These are phyloP conservation scores for Stemphylium lycopersici DNA, from an alignment of 2,329 filamentous ascomycete genomes.

Conservation along the genomic window DNA sequence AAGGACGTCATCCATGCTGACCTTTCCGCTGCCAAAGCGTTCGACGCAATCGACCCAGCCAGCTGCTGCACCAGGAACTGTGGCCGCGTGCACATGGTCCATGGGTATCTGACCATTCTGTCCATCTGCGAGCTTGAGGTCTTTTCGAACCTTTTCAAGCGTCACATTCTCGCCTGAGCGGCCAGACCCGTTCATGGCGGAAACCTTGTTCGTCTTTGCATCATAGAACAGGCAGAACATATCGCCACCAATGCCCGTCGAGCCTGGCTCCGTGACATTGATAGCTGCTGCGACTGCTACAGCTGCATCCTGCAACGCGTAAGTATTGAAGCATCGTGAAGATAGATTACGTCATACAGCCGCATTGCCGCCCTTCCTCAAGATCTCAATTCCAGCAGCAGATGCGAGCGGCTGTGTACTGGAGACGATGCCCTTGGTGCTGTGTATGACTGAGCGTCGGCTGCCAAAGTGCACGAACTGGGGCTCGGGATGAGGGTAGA, in stretches of 20 bases:
- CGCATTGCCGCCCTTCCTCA: slow-evolving; percentile 90
- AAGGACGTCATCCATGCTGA: slow-evolving; percentile 78
- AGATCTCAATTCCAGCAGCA: slow-evolving; percentile 81
- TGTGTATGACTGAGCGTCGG: slow-evolving; percentile 89
- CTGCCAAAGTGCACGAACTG: slow-evolving; percentile 73
- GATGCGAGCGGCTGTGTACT: slow-evolving; percentile 89
- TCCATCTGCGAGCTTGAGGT: slow-evolving; percentile 69
- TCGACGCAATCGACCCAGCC: slow-evolving; percentile 92
- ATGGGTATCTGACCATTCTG: slow-evolving; percentile 70
- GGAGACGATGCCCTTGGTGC: slow-evolving; percentile 87
- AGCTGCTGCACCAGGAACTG: slow-evolving; percentile 86
- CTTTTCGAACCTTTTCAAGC: slow-evolving; percentile 71
- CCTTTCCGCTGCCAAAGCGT: slow-evolving; percentile 85
- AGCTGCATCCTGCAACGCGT: slow-evolving; percentile 76
- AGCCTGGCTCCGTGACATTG: slow-evolving; percentile 91
- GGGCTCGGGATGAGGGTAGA: slow-evolving; percentile 58
- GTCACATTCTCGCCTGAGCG: slow-evolving; percentile 73
- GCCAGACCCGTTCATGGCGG: slow-evolving; percentile 92
- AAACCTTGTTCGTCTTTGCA: slow-evolving; percentile 79
- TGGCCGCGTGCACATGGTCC: slow-evolving; percentile 78
- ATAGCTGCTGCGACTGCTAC: slow-evolving; percentile 91
- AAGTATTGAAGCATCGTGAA: not conserved
- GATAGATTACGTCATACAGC: slow-evolving; percentile 66
- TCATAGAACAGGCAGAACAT: slow-evolving; percentile 96
- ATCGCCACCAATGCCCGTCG: slow-evolving; percentile 94